These are phyloP conservation scores for Laburnicola sp. DNA, from an alignment of 2,329 filamentous ascomycete genomes.

Conservation along the genomic window DNA sequence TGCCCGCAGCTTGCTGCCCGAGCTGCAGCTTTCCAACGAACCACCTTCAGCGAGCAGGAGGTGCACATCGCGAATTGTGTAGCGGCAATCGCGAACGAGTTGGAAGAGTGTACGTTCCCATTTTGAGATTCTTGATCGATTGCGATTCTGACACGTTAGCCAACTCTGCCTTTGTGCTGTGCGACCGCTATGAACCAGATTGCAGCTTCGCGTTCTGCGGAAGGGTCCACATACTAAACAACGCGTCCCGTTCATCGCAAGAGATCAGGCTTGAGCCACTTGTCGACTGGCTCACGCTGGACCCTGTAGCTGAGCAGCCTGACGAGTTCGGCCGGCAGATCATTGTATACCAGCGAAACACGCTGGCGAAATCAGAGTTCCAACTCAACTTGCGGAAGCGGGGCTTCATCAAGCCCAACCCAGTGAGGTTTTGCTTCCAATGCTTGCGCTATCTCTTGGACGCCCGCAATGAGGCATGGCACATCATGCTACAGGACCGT, in stretches of 20 bases:
- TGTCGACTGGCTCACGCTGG: conserved; percentile 10
- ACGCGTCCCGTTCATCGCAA: background rate
- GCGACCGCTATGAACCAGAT: background rate
- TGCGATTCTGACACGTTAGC: background rate
- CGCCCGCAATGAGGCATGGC: conserved; percentile 7
- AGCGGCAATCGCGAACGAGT: background rate
- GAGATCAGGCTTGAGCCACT: conserved; percentile 9
- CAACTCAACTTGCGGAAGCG: background rate
- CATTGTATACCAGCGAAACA: conserved; percentile 11
- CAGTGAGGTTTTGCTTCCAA: conserved; percentile 9
- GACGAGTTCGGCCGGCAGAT: background rate
- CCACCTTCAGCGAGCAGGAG: background rate
- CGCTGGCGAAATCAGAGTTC: background rate
- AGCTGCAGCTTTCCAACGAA: background rate
- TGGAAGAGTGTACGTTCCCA: background rate
- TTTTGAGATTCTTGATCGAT: background rate
- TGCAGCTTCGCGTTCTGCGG: conserved; percentile 3
- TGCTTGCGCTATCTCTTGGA: conserved; percentile 15
- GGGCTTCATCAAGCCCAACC: background rate
- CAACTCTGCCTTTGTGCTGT: background rate
- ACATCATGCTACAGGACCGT: background rate
- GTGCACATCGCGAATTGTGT: background rate
- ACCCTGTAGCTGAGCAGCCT: background rate
- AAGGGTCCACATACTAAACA: background rate
- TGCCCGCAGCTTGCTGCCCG: background rate